Percentiles rank a stretch among this genome's conserved stretches.
phyloP scores from a whole-genome alignment of 148 eudicot species.

The Vaccinium myrtillus region DNA sequence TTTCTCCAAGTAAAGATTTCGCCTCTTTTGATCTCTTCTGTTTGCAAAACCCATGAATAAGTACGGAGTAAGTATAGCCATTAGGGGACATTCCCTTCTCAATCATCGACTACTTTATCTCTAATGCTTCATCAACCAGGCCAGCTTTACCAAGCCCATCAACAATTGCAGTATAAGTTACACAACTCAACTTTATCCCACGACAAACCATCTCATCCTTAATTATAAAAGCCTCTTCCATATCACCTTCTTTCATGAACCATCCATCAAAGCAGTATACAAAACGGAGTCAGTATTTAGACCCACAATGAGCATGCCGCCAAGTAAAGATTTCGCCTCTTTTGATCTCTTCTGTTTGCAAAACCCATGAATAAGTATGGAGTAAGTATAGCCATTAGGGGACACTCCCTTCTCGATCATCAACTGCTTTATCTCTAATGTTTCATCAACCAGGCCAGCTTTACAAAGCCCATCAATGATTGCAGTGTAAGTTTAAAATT shows the following conservation, averaged over 20 bases:
- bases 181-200: slow-evolving; percentile 48
- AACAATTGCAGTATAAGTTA: slow-evolving; percentile 51
- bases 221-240: slow-evolving; percentile 54
- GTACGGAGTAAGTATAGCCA: slow-evolving; percentile 57
- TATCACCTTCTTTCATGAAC: slow-evolving; percentile 68
- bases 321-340: no score
- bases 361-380: slow-evolving; percentile 56
- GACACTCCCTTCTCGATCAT: slow-evolving; percentile 55
- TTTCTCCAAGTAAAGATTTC: slow-evolving; percentile 51
- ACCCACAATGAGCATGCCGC: no score
- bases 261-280: slow-evolving; percentile 64
- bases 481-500: slow-evolving; percentile 51
- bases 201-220: slow-evolving; percentile 57
- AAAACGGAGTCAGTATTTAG: slow-evolving; percentile 41
- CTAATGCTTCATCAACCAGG: slow-evolving; percentile 60
- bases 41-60: slow-evolving; percentile 62
- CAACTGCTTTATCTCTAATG: slow-evolving; percentile 49
- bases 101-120: slow-evolving; percentile 54
- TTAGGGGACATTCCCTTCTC: slow-evolving; percentile 59
- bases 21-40: slow-evolving; percentile 54
- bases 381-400: slow-evolving; percentile 67
- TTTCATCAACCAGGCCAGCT: slow-evolving; percentile 54
- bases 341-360: no score
- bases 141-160: slow-evolving; percentile 56
- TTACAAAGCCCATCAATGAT: slow-evolving; percentile 71